Percentiles rank a stretch among this genome's conserved stretches.
These are phyloP conservation scores for Alternaria sp. DNA, from an alignment of 2,329 filamentous ascomycete species.

Conservation along the genomic window DNA sequence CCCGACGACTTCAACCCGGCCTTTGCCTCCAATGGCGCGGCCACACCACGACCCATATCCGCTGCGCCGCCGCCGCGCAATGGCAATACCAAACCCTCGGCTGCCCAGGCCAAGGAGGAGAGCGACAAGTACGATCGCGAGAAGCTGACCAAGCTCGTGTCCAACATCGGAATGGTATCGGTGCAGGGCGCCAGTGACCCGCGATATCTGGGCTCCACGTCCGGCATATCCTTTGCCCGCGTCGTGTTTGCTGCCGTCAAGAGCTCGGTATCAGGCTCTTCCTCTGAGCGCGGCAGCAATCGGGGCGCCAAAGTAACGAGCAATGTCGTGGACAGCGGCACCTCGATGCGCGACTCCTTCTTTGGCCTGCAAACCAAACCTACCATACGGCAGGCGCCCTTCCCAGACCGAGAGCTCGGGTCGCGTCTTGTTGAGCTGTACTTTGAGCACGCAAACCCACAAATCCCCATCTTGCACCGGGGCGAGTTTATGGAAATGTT, in stretches of 20 bases:
- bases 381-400: slow-evolving; percentile 82
- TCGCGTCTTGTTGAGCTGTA: slow-evolving; percentile 78
- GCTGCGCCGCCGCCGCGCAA: slow-evolving; percentile 31
- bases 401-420: slow-evolving; percentile 79
- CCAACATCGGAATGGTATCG: slow-evolving; percentile 76
- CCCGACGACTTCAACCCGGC: slow-evolving; percentile 66
- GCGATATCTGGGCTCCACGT: slow-evolving; percentile 81
- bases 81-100: slow-evolving; percentile 21
- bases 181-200: slow-evolving; percentile 80
- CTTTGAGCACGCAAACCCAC: slow-evolving; percentile 95
- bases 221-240: slow-evolving; percentile 90
- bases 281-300: slow-evolving; percentile 68
- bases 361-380: slow-evolving; percentile 94
- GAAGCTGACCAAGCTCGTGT: slow-evolving; percentile 70
- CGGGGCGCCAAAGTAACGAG: slow-evolving; percentile 61
- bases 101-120: slow-evolving; percentile 31
- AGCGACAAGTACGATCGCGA: slow-evolving; percentile 64
- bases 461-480: slow-evolving; percentile 90
- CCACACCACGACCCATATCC: slow-evolving; percentile 11
- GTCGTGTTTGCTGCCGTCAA: slow-evolving; percentile 95
- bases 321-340: slow-evolving; percentile 64
- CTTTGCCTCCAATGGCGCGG: slow-evolving; percentile 45
- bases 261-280: slow-evolving; percentile 64
- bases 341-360: slow-evolving; percentile 93
- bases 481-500: slow-evolving; percentile 90